phyloP scores from a whole-genome alignment of 768 basidiomycete species.

The Auriscalpium orientale region DNA sequence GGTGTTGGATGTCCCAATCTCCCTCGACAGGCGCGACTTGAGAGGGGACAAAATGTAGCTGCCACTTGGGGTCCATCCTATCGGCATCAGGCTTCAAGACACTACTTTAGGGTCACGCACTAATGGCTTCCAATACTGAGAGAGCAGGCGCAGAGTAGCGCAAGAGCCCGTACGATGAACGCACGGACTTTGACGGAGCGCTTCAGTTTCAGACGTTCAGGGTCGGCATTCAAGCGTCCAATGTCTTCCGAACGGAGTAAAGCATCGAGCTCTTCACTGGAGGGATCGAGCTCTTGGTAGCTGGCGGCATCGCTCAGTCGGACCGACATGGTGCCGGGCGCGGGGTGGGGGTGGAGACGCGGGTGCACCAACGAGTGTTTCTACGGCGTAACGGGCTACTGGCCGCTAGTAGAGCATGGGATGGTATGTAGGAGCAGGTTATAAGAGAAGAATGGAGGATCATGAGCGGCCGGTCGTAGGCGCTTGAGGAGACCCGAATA shows the following conservation, averaged over 20 bases:
- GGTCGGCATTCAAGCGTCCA: too few relatives aligned
- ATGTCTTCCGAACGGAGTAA: background rate
- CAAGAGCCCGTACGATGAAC: conserved; percentile 47
- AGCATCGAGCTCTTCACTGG: background rate
- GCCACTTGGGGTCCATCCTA: conserved; percentile 35
- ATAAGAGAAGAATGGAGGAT: too few relatives aligned
- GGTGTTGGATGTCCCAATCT: conserved; percentile 68
- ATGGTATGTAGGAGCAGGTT: too few relatives aligned
- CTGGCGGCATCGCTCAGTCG: too few relatives aligned
- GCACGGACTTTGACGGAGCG: conserved; percentile 16
- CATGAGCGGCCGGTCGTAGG: too few relatives aligned
- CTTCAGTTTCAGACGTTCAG: background rate
- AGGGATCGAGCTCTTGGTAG: too few relatives aligned
- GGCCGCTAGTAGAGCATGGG: too few relatives aligned
- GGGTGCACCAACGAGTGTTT: too few relatives aligned
- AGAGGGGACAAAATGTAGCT: conserved; percentile 72
- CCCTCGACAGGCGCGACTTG: conserved; percentile 59
- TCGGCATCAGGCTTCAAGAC: background rate
- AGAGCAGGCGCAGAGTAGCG: conserved; percentile 64
- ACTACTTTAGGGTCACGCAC: conserved; percentile 31
- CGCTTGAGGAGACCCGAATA: too few relatives aligned
- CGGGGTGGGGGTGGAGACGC: too few relatives aligned
- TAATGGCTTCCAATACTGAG: conserved; percentile 75
- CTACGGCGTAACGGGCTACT: too few relatives aligned
- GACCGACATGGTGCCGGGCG: too few relatives aligned